Conservation (phyloP, 1,139 yeast species). For the Yamadazyma taylorii region DNA sequence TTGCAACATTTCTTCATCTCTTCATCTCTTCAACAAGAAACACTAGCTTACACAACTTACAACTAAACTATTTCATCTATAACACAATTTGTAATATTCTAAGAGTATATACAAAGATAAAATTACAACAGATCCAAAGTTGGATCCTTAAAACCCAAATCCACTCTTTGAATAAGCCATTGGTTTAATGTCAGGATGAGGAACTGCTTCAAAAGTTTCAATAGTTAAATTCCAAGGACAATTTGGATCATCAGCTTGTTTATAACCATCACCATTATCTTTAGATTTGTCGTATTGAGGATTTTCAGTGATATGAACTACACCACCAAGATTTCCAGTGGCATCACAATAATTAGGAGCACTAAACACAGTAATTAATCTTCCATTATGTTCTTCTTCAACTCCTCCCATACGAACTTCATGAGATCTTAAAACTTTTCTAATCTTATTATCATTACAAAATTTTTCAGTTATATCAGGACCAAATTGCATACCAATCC, state of each 20-base stretch:
- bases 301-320: conserved; percentile 59
- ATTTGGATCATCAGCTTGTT: conserved; percentile 42
- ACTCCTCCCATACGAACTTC: conserved; percentile 94
- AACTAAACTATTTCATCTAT: too few species aligned
- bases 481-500: conserved; percentile 94
- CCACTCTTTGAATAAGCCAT: conserved; percentile 89
- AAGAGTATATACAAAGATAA: not conserved
- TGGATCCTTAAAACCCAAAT: conserved; percentile 45
- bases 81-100: conserved; percentile 1
- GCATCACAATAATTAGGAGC: conserved; percentile 98
- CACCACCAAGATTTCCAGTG: conserved; percentile 89
- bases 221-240: conserved; percentile 53
- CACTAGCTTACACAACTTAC: too few species aligned
- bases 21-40: too few species aligned
- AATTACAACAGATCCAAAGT: not conserved
- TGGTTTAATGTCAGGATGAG: conserved; percentile 90
- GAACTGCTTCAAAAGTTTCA: conserved; percentile 72
- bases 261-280: conserved; percentile 54
- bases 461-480: conserved; percentile 88
- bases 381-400: conserved; percentile 82
- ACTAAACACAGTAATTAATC: conserved; percentile 86
- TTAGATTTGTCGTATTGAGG: conserved; percentile 26
- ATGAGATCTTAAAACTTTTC: conserved; percentile 87
- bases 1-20: too few species aligned
- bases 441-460: conserved; percentile 67